Conservation (phyloP, 495 filamentous ascomycete genomes). For the Aspergillus funiculosus region DNA sequence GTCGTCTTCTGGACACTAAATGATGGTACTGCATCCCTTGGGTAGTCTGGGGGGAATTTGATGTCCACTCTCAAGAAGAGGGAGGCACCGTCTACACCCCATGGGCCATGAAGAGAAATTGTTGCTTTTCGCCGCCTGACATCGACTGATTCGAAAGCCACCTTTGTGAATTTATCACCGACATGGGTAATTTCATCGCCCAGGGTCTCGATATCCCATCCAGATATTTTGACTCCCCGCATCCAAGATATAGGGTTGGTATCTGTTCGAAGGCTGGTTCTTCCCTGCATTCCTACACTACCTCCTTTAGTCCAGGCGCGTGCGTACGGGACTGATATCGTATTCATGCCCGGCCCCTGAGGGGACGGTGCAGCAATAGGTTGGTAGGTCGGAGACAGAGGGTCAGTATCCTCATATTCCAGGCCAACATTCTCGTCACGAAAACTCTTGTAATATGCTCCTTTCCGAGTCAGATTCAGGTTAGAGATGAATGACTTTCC, state of each 20-base stretch:
- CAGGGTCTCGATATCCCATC: conserved; percentile 75
- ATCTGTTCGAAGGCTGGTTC: conserved; percentile 49
- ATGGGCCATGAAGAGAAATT: conserved; percentile 81
- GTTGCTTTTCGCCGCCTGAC: conserved; percentile 64
- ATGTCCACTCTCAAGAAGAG: conserved; percentile 76
- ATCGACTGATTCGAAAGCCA: conserved; percentile 80
- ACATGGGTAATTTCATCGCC: conserved; percentile 86
- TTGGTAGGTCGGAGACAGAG: conserved; percentile 27
- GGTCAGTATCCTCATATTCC: conserved; percentile 32
- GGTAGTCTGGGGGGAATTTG: conserved; percentile 74
- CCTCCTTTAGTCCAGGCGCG: conserved; percentile 39
- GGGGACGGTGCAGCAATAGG: conserved; percentile 21
- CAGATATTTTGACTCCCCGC: conserved; percentile 78
- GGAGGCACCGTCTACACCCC: conserved; percentile 63
- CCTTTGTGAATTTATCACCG: conserved; percentile 74
- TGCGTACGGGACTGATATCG: conserved; percentile 41
- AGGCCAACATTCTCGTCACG: conserved; percentile 49
- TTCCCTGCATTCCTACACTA: conserved; percentile 59
- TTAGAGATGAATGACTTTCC: conserved; percentile 59
- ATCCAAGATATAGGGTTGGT: conserved; percentile 88
- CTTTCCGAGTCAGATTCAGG: conserved; percentile 70
- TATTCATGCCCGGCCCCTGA: conserved; percentile 44
- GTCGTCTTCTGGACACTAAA: conserved; percentile 74
- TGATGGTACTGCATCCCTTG: conserved; percentile 55
- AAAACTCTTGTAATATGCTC: conserved; percentile 82